Base-by-base conservation (phyloP, 2,329 filamentous ascomycete genomes). In the Diaporthe ilicicola region DNA sequence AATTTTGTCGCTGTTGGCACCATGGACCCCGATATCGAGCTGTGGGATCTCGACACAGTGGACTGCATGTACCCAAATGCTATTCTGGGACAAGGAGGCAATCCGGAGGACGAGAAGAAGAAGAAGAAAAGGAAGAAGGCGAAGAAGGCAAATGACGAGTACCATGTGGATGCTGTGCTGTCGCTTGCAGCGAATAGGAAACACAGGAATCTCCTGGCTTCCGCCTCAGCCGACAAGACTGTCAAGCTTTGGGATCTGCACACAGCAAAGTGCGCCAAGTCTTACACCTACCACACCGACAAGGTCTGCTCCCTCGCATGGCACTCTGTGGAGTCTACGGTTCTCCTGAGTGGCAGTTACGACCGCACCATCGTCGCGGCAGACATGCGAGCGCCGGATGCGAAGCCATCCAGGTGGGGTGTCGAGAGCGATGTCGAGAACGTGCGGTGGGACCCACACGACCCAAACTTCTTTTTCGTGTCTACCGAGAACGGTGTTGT, bases 31-130 rank as follows among this genome's bases (percentile, higher is more conserved):
- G 96, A 99, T 78, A 99, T 99, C 76, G 96, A 99, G 84, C 91
- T 99, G 67, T 99, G 96, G 96, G 95, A 99, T 79, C 86, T 99
- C 67, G 96, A 99, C 80, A 92, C 94, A 9, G 91, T 99, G 66
- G 96, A 99, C 84, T 93, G 93, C 89, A 97, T 99, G 93, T 99
- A 98, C 79, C 96, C 96, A 27, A 97, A 97, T 79, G 95, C 95
- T 12, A 97, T 99, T 74, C 90, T 99, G 6, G 96, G 96, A 12
- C 93, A 95, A 78, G 90, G 89, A 69, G 86, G 85, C 46, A 86
- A 85, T 55, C 78, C 82, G 2, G 85, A 87, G 55, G 84, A 84
- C 19, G 86, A 86, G 74, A 88, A 88, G 75, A 92, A 91, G 78
- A 95, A 94, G 80, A 96, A 95, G 83, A 97, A 95, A 82, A 95